These are phyloP conservation scores for Rhypophila decipiens DNA, from an alignment of 495 filamentous ascomycete genomes.

Conservation along the genomic window DNA sequence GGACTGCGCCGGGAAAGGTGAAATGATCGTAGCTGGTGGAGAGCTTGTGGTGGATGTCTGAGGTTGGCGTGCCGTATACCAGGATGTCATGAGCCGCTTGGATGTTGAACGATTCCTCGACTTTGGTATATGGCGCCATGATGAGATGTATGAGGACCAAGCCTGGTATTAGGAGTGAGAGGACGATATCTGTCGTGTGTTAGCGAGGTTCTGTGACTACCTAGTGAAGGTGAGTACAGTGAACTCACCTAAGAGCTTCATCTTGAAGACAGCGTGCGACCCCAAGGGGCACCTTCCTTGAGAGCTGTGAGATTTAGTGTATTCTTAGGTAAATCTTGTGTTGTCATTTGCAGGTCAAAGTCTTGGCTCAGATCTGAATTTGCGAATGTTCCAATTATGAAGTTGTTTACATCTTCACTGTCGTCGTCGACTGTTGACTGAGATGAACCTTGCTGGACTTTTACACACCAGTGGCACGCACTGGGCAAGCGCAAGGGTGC, in stretches of 20 bases:
- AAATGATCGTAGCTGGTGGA: constrained; percentile 77
- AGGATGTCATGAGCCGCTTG: constrained; percentile 91
- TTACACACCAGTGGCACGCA: too few species aligned
- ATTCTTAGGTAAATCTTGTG: too few species aligned
- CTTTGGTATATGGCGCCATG: constrained; percentile 88
- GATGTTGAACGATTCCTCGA: constrained; percentile 98
- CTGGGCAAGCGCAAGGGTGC: neutral
- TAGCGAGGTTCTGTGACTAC: too few species aligned
- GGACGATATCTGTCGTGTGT: constrained; percentile 5
- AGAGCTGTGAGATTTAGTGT: too few species aligned
- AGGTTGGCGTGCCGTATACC: constrained; percentile 64
- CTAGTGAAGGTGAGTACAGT: too few species aligned
- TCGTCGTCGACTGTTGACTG: too few species aligned
- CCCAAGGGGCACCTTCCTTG: neutral
- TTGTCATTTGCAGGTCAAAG: too few species aligned
- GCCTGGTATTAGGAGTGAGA: constrained; percentile 53
- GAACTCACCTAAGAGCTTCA: constrained; percentile 10
- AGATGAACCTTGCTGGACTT: too few species aligned
- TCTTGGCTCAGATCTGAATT: too few species aligned
- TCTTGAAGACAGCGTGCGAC: constrained; percentile 1
- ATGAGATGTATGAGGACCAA: constrained; percentile 71
- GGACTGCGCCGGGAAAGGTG: constrained; percentile 83
- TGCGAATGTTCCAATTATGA: too few species aligned
- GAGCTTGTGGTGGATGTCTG: constrained; percentile 43
- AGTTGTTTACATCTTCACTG: too few species aligned